A percentile compares a stretch with the other conserved stretches of the same genome.
Evolutionary conservation across 257 asterid genomes (phyloP).

Genomic region (Fraxinus excelsior): DNA sequence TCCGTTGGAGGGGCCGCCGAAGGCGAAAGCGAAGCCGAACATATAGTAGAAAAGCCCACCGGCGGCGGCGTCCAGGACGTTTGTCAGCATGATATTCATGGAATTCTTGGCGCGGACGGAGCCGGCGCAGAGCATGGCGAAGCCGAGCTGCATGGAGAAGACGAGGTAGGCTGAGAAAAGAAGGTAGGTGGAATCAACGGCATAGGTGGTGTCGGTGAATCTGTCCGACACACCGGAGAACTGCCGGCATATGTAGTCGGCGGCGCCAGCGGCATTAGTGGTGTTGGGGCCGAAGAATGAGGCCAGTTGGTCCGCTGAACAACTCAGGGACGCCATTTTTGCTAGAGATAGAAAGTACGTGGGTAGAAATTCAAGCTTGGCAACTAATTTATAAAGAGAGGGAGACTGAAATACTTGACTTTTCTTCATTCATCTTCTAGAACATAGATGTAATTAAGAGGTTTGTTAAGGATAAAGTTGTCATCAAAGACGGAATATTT

Average conservation of each 20-base stretch:
- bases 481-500: background rate
- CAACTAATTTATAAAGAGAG: constrained; percentile 24
- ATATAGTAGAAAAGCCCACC: constrained; percentile 85
- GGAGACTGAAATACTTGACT: constrained; percentile 25
- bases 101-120: constrained; percentile 90
- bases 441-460: background rate
- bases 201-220: constrained; percentile 57
- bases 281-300: constrained; percentile 69
- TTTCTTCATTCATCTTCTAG: background rate
- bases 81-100: constrained; percentile 92
- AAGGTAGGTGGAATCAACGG: constrained; percentile 82
- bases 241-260: constrained; percentile 63
- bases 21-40: constrained; percentile 89
- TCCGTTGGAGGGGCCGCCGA: constrained; percentile 74
- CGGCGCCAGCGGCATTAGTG: constrained; percentile 58
- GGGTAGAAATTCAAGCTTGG: background rate
- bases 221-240: constrained; percentile 50
- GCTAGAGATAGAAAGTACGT: background rate
- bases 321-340: constrained; percentile 41
- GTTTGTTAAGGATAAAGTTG: background rate
- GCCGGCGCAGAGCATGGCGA: constrained; percentile 97
- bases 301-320: constrained; percentile 57
- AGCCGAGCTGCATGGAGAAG: constrained; percentile 92
- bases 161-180: constrained; percentile 87
- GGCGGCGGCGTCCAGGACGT: constrained; percentile 94